phyloP scores from a whole-genome alignment of 495 filamentous ascomycete genomes.

The Aspergillus funiculosus region DNA sequence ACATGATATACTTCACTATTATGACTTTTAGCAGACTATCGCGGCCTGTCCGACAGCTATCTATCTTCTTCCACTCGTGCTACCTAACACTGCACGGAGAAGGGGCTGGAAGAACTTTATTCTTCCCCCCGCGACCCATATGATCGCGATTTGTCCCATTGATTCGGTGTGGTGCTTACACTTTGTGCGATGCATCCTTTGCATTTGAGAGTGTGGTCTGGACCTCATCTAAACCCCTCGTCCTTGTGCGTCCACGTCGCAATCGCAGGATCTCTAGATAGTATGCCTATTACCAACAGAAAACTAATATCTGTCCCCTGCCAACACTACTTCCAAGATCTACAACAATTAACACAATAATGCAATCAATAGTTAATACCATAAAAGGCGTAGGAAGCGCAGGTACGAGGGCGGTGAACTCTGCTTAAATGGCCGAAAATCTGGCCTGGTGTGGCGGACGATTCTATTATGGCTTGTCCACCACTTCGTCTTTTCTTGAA shows the following conservation, averaged over 20 bases:
- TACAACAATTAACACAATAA: too few species aligned
- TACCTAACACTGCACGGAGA: too few species aligned
- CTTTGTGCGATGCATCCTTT: neutral
- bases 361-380: neutral
- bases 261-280: neutral
- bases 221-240: too few species aligned
- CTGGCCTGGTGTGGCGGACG: slow-evolving; percentile 15
- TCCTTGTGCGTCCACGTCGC: neutral
- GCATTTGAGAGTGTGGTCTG: neutral
- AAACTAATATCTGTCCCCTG: too few species aligned
- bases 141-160: neutral
- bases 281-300: slow-evolving; percentile 3
- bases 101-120: too few species aligned
- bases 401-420: slow-evolving; percentile 15
- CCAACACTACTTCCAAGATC: neutral
- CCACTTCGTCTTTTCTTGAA: too few species aligned
- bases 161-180: neutral
- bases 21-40: too few species aligned
- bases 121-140: too few species aligned
- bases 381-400: too few species aligned
- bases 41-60: too few species aligned
- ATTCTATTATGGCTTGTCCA: slow-evolving; percentile 5
- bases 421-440: slow-evolving; percentile 9
- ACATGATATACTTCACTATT: too few species aligned
- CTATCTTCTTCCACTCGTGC: too few species aligned